Base-by-base conservation (phyloP, 179 eudicot genomes). In the Camellia oleifera region DNA sequence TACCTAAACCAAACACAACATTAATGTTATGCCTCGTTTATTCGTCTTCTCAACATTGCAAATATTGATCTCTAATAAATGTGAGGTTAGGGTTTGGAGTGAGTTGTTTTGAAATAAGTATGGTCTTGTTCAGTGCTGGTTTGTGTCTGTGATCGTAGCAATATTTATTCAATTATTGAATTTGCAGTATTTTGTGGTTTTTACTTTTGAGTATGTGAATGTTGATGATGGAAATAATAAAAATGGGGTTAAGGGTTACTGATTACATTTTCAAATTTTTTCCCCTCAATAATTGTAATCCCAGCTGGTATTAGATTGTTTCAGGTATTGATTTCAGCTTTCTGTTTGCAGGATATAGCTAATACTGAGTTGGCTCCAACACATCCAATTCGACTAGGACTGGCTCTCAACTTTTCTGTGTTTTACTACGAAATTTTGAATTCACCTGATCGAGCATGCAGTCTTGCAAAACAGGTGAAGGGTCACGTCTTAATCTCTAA, bases 331-430 rank as follows among this genome's bases (percentile, higher is more conserved):
- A 4, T 73, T 71, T 46, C 40, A 72, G 17, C 15, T 15, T 69
- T 15, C 56, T 48, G 58, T 60, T 77, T 78, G 32, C 74, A 78
- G 80, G 80, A 78, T 78, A 67, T 78, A 23, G 80, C 80, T 14
- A 68, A 68, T 40, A 48, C 88, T 23, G 92, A 89, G 5, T 74
- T 88, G 82, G 58, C 88, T 67, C 87, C 91, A 0, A 88, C 92
- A 65, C 92, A 89, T 70, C 92, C 92, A 2, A 88, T 89, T 48
- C 83, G 92, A 80, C 92, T 89, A 76, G 92, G 90, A 23, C 89
- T 89, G 72, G 92, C 92, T 69, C 86, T 89, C 15, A 89, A 89
- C 84, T 89, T 89, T 70, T 88, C 92, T 4, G 90, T 89, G 62
- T 89, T 89, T 69, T 89, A 88, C 79, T 89, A 87, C 61, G 92